These are phyloP conservation scores for Xylaria polymorpha DNA, from an alignment of 2,329 filamentous ascomycete species.

Conservation along the genomic window DNA sequence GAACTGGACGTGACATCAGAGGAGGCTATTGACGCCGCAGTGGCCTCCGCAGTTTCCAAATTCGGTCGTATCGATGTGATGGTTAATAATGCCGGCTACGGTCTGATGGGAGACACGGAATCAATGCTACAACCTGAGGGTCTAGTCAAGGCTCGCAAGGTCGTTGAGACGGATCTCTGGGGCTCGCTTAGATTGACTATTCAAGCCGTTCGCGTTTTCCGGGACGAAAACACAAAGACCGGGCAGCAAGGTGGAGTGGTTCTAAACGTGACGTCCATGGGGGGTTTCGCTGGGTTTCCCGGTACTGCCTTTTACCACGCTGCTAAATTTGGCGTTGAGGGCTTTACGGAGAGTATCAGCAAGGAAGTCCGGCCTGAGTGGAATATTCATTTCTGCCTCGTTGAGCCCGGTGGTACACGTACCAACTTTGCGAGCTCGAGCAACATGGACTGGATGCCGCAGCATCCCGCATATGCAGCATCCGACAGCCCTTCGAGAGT, in stretches of 20 bases:
- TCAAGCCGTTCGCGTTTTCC: conserved; percentile 48
- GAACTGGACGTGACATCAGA: conserved; percentile 39
- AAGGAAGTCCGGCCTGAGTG: conserved; percentile 40
- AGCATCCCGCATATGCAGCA: conserved; percentile 36
- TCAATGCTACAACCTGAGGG: conserved; percentile 30
- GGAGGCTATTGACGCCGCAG: conserved; percentile 33
- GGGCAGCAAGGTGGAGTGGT: conserved; percentile 41
- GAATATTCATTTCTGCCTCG: conserved; percentile 44
- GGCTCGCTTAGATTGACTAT: conserved; percentile 45
- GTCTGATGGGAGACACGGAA: conserved; percentile 37
- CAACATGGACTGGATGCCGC: conserved; percentile 29
- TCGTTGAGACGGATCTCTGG: conserved; percentile 50
- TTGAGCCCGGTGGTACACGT: conserved; percentile 39
- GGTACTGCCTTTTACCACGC: conserved; percentile 44
- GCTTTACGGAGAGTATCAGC: conserved; percentile 38
- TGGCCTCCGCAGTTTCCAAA: conserved; percentile 30
- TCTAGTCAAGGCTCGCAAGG: conserved; percentile 38
- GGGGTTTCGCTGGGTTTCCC: conserved; percentile 40
- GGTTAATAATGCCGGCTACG: conserved; percentile 33
- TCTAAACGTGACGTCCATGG: conserved; percentile 41
- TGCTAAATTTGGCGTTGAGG: conserved; percentile 42
- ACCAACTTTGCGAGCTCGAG: conserved; percentile 34
- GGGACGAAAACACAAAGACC: conserved; percentile 44
- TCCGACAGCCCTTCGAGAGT: conserved; percentile 34
- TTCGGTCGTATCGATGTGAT: conserved; percentile 40